Conservation (phyloP, 306 rosid species). For the Rubus idaeus region DNA sequence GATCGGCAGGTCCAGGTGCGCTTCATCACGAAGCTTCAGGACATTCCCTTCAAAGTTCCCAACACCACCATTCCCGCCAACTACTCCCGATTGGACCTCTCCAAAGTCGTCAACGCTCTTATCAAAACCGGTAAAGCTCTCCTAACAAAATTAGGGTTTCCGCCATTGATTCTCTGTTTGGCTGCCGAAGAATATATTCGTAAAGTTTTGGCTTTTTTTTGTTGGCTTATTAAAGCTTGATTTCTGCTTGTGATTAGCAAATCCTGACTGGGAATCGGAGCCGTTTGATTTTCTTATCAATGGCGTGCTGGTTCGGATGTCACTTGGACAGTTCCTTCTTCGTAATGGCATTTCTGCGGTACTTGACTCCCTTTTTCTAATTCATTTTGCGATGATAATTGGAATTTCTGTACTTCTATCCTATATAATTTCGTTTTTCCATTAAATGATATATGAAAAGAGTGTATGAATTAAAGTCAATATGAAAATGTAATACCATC, state of each 20-base stretch:
- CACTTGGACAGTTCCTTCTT: conserved; percentile 79
- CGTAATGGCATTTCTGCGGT: conserved; percentile 89
- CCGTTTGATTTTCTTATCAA: conserved; percentile 88
- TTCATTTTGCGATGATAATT: background rate
- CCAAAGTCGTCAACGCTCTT: conserved; percentile 74
- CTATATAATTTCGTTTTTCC: background rate
- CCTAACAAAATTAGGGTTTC: background rate
- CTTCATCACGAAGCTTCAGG: conserved; percentile 61
- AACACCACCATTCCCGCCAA: conserved; percentile 52
- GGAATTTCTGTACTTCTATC: background rate
- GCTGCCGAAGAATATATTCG: too few species aligned
- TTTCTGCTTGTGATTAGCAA: conserved; percentile 31
- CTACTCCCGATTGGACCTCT: conserved; percentile 76
- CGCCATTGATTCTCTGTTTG: background rate
- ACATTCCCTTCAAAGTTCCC: conserved; percentile 50
- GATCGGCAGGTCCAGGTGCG: conserved; percentile 67
- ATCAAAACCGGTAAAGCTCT: conserved; percentile 43
- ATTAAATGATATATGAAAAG: background rate
- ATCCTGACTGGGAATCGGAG: conserved; percentile 56
- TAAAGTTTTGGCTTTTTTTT: background rate
- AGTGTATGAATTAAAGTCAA: background rate
- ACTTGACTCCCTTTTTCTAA: background rate
- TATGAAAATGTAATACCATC: background rate
- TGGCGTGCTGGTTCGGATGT: conserved; percentile 85
- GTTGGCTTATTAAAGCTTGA: background rate